Percentiles rank a stretch among this genome's conserved stretches.
phyloP scores from a whole-genome alignment of 331 rosid genomes.

The Stylosanthes scabra region DNA sequence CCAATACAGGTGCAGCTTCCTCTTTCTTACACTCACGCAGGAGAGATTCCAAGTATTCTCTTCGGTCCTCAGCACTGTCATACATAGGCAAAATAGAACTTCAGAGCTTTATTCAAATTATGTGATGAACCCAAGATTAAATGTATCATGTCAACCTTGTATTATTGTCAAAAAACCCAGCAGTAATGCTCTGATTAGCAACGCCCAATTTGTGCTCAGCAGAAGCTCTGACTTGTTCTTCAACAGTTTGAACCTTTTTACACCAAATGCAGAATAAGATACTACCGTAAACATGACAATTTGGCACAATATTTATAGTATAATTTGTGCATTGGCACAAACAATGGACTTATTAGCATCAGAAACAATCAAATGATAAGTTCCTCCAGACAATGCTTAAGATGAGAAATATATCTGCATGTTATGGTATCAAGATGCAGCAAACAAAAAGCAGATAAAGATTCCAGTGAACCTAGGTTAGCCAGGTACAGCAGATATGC shows the following conservation, averaged over 20 bases:
- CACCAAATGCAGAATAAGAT: slow-evolving; percentile 34
- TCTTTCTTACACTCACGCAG: slow-evolving; percentile 97
- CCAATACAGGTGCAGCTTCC: slow-evolving; percentile 98
- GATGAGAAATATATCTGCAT: not conserved
- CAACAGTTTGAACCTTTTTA: slow-evolving; percentile 96
- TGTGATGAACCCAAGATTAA: slow-evolving; percentile 24
- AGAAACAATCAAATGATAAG: slow-evolving; percentile 1
- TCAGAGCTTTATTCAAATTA: slow-evolving; percentile 24
- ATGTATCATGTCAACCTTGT: slow-evolving; percentile 67
- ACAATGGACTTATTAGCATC: not conserved
- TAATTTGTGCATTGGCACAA: not conserved
- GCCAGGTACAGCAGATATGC: not conserved
- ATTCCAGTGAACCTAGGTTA: not conserved
- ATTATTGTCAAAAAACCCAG: slow-evolving; percentile 98
- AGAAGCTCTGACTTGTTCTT: slow-evolving; percentile 99
- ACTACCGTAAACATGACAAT: slow-evolving; percentile 29
- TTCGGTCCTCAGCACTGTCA: slow-evolving; percentile 96
- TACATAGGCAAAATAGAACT: slow-evolving; percentile 38
- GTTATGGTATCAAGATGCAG: not conserved
- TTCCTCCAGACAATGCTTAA: slow-evolving; percentile 6
- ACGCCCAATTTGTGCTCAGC: slow-evolving; percentile 99
- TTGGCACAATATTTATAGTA: slow-evolving; percentile 19
- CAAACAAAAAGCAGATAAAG: not conserved
- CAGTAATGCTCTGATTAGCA: slow-evolving; percentile 99
- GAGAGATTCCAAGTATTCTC: slow-evolving; percentile 97